Evolutionary conservation across 2,329 filamentous ascomycete genomes (phyloP), one percentile per base, ranked within the genome.

Genomic region (Pseudodiploospora longispora): DNA sequence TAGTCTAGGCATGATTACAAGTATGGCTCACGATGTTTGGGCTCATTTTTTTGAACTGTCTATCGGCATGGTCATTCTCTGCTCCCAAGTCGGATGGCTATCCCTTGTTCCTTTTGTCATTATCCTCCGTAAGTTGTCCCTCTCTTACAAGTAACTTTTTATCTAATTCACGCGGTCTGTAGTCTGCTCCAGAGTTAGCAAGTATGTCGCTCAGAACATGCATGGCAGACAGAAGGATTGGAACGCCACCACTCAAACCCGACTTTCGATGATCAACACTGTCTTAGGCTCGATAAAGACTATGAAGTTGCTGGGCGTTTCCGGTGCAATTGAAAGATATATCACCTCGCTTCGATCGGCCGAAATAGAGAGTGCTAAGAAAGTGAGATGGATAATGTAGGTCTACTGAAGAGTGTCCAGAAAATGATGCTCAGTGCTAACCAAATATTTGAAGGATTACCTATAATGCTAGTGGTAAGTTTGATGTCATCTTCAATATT

Each of bases 21-120:
- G 58, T 30, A 64, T 70, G 61, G 46, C 67, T 10, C 67, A 71
- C 39, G 68, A 71, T 36, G 61, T 58, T 1, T 71, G 68, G 66
- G 68, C 63, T 0, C 59, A 67, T 10, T 33, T 61, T 1, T n/a
- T 71, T 1, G 69, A 72, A 44, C 60, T 71, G 0, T 33, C 61
- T 0, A 52, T 72, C 32, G 70, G 68, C 2, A 57, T 68, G 3
- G 38, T 44, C 6, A 55, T 73, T 41, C 48, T 74, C 3, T 58
- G 61, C 6, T 47, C 47, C 9, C 49, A 70, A 47, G 61, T 73
- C 4, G 64, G 67, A 8, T 71, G 67, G 66, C 45, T 71, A 4
- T 70, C 60, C 51, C 62, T 61, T 1, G 48, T 71, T 8, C 68
- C 68, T 0, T 47, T 70, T 2, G 45, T 64, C 4, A 48, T 70